Evolutionary conservation across 1,284 basidiomycete species (phyloP), one percentile per base, ranked within the genome.

Genomic region (Ceratobasidium sp.): DNA sequence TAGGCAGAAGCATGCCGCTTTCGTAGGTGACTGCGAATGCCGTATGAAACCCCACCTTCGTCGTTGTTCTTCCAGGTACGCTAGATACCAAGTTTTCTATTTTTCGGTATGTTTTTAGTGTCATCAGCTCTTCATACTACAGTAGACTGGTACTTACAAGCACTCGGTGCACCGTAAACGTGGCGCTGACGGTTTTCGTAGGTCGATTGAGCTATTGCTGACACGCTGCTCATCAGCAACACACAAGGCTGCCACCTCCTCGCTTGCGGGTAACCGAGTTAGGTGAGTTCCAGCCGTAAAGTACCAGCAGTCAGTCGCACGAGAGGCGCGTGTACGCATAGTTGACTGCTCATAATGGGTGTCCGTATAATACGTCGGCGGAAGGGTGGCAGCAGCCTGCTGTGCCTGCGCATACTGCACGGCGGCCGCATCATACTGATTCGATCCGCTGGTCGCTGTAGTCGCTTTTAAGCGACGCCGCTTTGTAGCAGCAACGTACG

Each of bases 281-380:
- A 61, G 28, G 60, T 39, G 23, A 61, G 60, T 61, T 18, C 60
- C 60, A 33, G 18, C 60, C 18, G 39, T 39, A 39, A 61, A 61
- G 60, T 61, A 61, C 60, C 60, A 61, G 28, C 60, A 61, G 33
- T 61, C 60, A 28, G 28, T 61, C 18, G 60, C 60, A 39, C 60
- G 26, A 61, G 60, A 61, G 10, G 60, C 60, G 18, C 60, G 60
- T 18, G 60, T 33, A 26, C 28, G 60, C 23, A 18, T 12, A 28
- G 60, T 33, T 33, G 26, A 39, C 28, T 61, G 60, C 60, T 61
- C 60, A 39, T 61, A 61, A 18, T 39, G 60, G 18, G 26, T 18
- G 28, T 61, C 60, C 18, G 60, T 61, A 39, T 61, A 61, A 39
- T 61, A 61, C 18, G 60, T 61, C 18, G 26, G 60, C 26, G 60